These are phyloP conservation scores for Wallacemonas sp. DNA, from an alignment of 208 protist genomes.

Conservation along the genomic window DNA sequence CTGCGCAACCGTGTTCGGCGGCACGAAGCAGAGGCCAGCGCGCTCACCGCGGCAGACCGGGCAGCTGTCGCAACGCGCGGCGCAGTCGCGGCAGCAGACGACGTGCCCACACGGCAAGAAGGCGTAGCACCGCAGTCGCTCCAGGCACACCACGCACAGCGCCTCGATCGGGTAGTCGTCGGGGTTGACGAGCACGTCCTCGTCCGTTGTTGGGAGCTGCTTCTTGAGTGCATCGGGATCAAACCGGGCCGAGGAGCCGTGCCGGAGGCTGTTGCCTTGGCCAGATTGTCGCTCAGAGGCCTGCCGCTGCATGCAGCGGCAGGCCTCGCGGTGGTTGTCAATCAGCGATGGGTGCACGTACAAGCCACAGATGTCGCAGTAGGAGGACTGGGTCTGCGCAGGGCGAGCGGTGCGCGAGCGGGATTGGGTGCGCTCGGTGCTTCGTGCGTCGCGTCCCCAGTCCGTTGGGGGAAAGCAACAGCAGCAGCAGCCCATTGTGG, in stretches of 20 bases:
- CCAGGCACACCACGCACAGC: slow-evolving; percentile 79
- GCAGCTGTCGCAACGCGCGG: slow-evolving; percentile 52
- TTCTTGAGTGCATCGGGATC: slow-evolving; percentile 14
- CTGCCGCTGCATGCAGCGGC: slow-evolving; percentile 29
- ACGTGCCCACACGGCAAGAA: slow-evolving; percentile 91
- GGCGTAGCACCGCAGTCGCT: slow-evolving; percentile 47
- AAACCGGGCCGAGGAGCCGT: slow-evolving; percentile 16
- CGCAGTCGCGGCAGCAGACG: slow-evolving; percentile 67
- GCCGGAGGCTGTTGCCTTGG: slow-evolving; percentile 15
- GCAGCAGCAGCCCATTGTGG: slow-evolving; percentile 22
- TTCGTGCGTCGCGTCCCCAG: not conserved
- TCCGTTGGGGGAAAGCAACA: slow-evolving; percentile 14
- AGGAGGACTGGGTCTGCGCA: not conserved
- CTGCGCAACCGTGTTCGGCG: slow-evolving; percentile 38
- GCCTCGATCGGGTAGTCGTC: slow-evolving; percentile 50
- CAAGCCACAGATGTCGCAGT: slow-evolving; percentile 52
- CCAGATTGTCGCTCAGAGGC: slow-evolving; percentile 24
- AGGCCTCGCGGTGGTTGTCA: slow-evolving; percentile 62
- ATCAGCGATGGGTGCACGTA: slow-evolving; percentile 48
- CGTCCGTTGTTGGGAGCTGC: slow-evolving; percentile 6
- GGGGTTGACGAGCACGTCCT: slow-evolving; percentile 8
- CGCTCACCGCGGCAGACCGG: slow-evolving; percentile 76
- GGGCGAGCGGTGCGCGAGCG: not conserved
- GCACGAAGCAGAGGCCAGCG: slow-evolving; percentile 56
- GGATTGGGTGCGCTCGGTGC: not conserved